A percentile compares a stretch with the other conserved stretches of the same genome.
phyloP scores from a whole-genome alignment of 179 eudicot genomes.

The Camellia oleifera region DNA sequence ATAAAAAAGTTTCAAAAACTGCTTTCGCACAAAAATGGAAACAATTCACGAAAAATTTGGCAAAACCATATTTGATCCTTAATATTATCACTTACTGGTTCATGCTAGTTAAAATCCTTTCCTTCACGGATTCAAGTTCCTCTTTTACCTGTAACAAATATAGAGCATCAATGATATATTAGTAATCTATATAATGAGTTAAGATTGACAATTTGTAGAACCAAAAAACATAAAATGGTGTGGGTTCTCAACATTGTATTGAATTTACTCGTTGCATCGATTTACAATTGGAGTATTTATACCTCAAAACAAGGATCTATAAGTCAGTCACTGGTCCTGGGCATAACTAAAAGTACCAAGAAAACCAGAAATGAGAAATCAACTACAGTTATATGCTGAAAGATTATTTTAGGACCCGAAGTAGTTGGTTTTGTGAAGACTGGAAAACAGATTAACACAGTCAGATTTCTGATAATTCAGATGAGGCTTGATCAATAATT shows the following conservation, averaged over 20 bases:
- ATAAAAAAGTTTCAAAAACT: too few species aligned
- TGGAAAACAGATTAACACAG: not conserved
- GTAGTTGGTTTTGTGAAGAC: not conserved
- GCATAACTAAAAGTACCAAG: not conserved
- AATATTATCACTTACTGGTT: slow-evolving; percentile 27
- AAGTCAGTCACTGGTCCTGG: not conserved
- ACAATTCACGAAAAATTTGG: too few species aligned
- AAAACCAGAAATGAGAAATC: not conserved
- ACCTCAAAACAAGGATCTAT: too few species aligned
- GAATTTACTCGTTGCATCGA: too few species aligned
- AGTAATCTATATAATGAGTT: too few species aligned
- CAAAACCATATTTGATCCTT: not conserved
- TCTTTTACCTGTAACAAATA: slow-evolving; percentile 44
- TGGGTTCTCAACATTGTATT: too few species aligned
- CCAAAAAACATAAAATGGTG: not conserved
- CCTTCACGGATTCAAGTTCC: slow-evolving; percentile 45
- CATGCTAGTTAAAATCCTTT: slow-evolving; percentile 30
- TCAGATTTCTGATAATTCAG: not conserved
- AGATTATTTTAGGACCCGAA: not conserved
- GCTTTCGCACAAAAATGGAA: too few species aligned
- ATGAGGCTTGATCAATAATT: not conserved
- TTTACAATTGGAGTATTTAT: too few species aligned
- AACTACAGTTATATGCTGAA: not conserved
- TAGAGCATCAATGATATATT: not conserved
- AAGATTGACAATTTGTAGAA: not conserved